These are phyloP conservation scores for Chalciporus piperatus DNA, from an alignment of 768 basidiomycete genomes.

Conservation along the genomic window DNA sequence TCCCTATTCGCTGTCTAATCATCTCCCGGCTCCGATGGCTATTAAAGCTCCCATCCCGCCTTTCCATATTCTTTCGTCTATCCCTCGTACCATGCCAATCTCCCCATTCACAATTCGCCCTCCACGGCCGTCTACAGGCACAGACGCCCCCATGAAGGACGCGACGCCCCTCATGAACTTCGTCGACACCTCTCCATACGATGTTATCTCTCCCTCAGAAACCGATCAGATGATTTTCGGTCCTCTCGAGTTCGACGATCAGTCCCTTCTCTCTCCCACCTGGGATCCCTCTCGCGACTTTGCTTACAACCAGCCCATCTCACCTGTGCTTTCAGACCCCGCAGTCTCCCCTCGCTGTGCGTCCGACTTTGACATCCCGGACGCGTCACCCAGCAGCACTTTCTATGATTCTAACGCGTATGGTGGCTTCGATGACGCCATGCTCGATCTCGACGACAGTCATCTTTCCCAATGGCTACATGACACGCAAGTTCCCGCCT, in stretches of 20 bases:
- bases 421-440: slow-evolving; percentile 31
- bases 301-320: slow-evolving; percentile 37
- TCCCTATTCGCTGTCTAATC: slow-evolving; percentile 27
- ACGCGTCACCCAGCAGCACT: slow-evolving; percentile 38
- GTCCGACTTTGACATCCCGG: slow-evolving; percentile 40
- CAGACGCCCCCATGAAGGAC: slow-evolving; percentile 31
- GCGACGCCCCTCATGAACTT: slow-evolving; percentile 29
- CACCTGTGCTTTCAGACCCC: slow-evolving; percentile 39
- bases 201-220: slow-evolving; percentile 34
- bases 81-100: slow-evolving; percentile 41
- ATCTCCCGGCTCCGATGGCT: slow-evolving; percentile 34
- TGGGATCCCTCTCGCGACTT: slow-evolving; percentile 34
- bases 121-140: slow-evolving; percentile 17
- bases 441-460: slow-evolving; percentile 41
- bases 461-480: slow-evolving; percentile 60
- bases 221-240: slow-evolving; percentile 35
- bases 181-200: slow-evolving; percentile 42
- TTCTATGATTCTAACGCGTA: slow-evolving; percentile 34
- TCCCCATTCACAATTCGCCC: slow-evolving; percentile 36
- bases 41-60: slow-evolving; percentile 33
- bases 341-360: slow-evolving; percentile 39
- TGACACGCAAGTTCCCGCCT: slow-evolving; percentile 47
- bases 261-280: slow-evolving; percentile 24
- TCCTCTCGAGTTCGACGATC: slow-evolving; percentile 33
- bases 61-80: slow-evolving; percentile 22